Conservation (phyloP, 345 rosid genomes). For the Draba incana region DNA sequence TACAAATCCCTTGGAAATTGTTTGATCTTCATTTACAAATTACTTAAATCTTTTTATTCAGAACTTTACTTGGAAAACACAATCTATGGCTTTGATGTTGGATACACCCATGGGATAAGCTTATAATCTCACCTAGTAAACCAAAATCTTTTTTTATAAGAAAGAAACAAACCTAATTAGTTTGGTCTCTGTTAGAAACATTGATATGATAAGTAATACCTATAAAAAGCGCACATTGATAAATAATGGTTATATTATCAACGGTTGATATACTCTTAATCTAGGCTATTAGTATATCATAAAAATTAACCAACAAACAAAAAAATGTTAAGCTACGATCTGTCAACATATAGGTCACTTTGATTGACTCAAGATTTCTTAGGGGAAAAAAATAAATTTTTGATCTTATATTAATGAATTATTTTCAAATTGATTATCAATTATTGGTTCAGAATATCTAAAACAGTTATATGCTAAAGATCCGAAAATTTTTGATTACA, state of each 20-base stretch:
- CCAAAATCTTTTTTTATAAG: not conserved
- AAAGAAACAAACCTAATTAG: not conserved
- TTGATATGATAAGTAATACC: not conserved
- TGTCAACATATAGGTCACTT: slow-evolving; percentile 11
- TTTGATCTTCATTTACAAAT: slow-evolving; percentile 11
- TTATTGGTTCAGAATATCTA: slow-evolving; percentile 2
- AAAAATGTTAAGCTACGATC: slow-evolving; percentile 2
- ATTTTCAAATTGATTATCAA: slow-evolving; percentile 2
- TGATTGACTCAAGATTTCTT: not conserved
- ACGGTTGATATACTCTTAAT: not conserved
- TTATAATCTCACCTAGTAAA: slow-evolving; percentile 3
- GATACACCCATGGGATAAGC: not conserved
- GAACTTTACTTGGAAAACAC: not conserved
- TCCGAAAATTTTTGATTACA: not conserved
- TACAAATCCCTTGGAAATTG: slow-evolving; percentile 14
- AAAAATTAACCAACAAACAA: not conserved
- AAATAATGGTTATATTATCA: slow-evolving; percentile 4
- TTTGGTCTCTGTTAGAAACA: not conserved
- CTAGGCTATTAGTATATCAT: not conserved
- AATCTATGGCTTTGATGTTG: not conserved
- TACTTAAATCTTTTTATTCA: not conserved
- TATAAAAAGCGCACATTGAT: not conserved
- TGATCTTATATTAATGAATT: slow-evolving; percentile 17
- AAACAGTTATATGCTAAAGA: not conserved
- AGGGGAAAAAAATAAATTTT: not conserved